Base-by-base conservation (phyloP, 1,284 basidiomycete genomes). In the Amylostereum areolatum region DNA sequence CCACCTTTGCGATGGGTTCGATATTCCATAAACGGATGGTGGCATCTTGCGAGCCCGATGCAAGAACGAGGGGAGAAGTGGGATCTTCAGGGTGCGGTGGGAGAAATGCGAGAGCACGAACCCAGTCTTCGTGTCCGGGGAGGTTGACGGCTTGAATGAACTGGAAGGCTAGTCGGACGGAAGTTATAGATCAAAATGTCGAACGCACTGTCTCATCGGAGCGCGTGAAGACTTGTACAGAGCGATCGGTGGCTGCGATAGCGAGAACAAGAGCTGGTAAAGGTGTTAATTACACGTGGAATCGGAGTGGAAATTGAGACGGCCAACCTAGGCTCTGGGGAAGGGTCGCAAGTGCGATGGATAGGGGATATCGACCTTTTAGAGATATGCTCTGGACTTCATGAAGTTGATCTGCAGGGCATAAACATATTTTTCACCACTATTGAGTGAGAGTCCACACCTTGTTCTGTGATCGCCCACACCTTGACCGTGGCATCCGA, bases 81-180 rank as follows among this genome's bases (percentile, higher is more conserved):
- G 61, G 53, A 18, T 18, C 18, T 18, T 18, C 18, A 36, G 54
- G 46, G 9, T 52, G 44, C 8, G 70, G 64, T 2, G 59, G 41
- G 29, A 75, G 75, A 64, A 97, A 91, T 2, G 84, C 75, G 28
- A 97, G 75, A 52, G 81, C 77, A 54, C 87, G 82, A 45, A 97
- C 77, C 94, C 94, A 98, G 63, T 97, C 94, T 72, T 96, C 89
- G 61, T 98, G 94, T 0, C 94, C 94, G 33, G 89, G 77, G 33
- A 98, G 75, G 0, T 77, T 72, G 4, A 75, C 76, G 24, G 80
- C 75, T 49, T 66, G 70, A 18, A 82, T 69, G 60, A 84, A 84
- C 83, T 87, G 53, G 24, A 43, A 37, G 28, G 47, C 7, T 11
- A 41, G 42, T 49, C 49, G 55, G 34, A 24, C 25, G 45, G 24